These are phyloP conservation scores for Pythium insidiosum DNA, from an alignment of 352 stramenopile genomes.

Conservation along the genomic window DNA sequence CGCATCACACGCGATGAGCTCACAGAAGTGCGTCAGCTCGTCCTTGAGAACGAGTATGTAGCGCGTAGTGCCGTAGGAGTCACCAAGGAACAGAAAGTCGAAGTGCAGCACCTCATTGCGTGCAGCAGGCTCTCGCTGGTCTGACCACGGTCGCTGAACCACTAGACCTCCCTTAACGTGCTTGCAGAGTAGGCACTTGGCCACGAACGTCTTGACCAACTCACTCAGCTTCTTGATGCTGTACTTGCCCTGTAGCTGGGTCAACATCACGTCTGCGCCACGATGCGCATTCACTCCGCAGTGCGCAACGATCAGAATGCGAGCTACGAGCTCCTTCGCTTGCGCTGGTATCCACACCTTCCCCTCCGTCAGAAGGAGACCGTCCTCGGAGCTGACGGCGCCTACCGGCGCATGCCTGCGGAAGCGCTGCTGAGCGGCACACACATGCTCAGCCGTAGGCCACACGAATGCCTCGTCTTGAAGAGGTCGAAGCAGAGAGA, in stretches of 20 bases:
- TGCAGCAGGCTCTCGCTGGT: neutral
- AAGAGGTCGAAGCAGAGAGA: neutral
- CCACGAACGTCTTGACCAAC: neutral
- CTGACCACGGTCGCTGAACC: constrained; percentile 1
- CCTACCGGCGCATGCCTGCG: neutral
- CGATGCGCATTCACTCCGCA: too few relatives aligned
- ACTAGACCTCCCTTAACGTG: too few relatives aligned
- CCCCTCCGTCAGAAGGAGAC: constrained; percentile 2
- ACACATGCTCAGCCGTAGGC: neutral
- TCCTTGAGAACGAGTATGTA: constrained; percentile 10
- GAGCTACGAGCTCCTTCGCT: constrained; percentile 1
- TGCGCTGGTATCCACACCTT: constrained; percentile 7
- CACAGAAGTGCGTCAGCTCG: too few relatives aligned
- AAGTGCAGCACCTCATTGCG: too few relatives aligned
- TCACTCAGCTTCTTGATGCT: neutral
- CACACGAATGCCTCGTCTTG: constrained; percentile 5
- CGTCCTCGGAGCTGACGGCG: neutral
- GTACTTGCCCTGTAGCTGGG: neutral
- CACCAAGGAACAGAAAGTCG: too few relatives aligned
- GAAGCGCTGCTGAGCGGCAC: neutral
- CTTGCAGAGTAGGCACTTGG: constrained; percentile 4
- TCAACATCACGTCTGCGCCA: constrained; percentile 1
- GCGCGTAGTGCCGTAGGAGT: neutral
- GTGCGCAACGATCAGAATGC: constrained; percentile 3
- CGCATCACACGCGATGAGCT: too few relatives aligned